These are phyloP conservation scores for Eleusine indica DNA, from an alignment of 176 grass and related monocot genomes.

Conservation along the genomic window DNA sequence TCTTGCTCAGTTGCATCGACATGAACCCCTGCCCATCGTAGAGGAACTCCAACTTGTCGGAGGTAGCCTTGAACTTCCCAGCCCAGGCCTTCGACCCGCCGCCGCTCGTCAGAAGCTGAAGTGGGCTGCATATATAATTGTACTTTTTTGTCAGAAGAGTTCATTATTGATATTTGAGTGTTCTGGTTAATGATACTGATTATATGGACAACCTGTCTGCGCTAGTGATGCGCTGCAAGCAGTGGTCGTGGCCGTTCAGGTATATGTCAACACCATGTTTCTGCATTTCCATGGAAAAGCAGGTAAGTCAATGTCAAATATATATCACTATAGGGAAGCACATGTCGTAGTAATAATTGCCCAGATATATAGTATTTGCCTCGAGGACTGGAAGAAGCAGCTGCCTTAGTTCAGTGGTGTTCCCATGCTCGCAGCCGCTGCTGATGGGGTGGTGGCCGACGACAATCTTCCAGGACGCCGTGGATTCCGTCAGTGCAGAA, in stretches of 20 bases:
- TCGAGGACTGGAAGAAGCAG: slow-evolving; percentile 73
- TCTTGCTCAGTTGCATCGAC: slow-evolving; percentile 62
- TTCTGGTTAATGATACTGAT: neutral
- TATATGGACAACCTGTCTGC: slow-evolving; percentile 54
- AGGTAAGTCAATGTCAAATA: too few relatives aligned
- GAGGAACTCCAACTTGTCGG: slow-evolving; percentile 72
- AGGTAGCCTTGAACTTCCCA: slow-evolving; percentile 48
- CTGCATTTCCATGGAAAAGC: slow-evolving; percentile 21
- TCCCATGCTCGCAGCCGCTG: slow-evolving; percentile 84
- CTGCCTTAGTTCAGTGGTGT: slow-evolving; percentile 69
- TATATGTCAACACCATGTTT: slow-evolving; percentile 58
- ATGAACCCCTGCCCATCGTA: slow-evolving; percentile 92
- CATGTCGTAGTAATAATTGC: too few relatives aligned
- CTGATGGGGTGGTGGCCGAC: slow-evolving; percentile 90
- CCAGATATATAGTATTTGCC: slow-evolving; percentile 31
- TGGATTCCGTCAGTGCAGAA: slow-evolving; percentile 52
- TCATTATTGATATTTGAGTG: too few relatives aligned
- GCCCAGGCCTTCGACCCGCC: slow-evolving; percentile 90
- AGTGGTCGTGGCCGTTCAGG: slow-evolving; percentile 87
- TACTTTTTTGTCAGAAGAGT: neutral
- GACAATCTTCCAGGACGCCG: slow-evolving; percentile 86
- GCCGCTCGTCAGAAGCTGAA: slow-evolving; percentile 77
- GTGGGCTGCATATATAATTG: slow-evolving; percentile 29
- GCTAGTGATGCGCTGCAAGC: slow-evolving; percentile 81
- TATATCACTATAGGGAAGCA: too few relatives aligned